Conservation (phyloP, 116 monocot species). For the Papilionanthe hybrid region DNA sequence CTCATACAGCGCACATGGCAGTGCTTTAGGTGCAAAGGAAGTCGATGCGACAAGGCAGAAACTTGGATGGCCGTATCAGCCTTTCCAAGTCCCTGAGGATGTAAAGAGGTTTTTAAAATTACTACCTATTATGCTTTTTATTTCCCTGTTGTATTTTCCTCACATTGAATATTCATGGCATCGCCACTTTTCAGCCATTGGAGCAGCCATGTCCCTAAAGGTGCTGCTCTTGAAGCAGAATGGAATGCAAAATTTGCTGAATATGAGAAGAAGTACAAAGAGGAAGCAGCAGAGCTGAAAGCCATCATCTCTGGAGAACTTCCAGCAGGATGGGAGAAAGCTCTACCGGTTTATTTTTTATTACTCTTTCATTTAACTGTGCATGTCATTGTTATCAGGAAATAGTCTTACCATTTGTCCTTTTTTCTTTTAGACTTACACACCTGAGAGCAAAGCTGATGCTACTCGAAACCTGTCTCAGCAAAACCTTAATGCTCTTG, state of each 20-base stretch:
- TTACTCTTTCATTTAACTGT: background rate
- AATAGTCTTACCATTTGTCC: background rate
- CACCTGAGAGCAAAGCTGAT: conserved; percentile 81
- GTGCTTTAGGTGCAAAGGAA: conserved; percentile 62
- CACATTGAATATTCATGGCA: background rate
- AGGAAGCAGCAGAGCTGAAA: conserved; percentile 75
- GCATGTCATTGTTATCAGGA: background rate
- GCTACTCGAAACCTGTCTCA: conserved; percentile 96
- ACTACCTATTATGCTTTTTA: background rate
- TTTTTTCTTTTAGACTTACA: conserved; percentile 61
- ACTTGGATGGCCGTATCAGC: conserved; percentile 62
- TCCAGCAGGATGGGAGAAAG: conserved; percentile 82
- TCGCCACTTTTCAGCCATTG: conserved; percentile 55
- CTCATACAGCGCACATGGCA: conserved; percentile 51
- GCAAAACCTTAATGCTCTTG: conserved; percentile 81
- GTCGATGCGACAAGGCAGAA: conserved; percentile 61
- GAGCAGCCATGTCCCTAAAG: conserved; percentile 79
- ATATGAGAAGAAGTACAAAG: conserved; percentile 86
- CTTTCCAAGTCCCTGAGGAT: conserved; percentile 63
- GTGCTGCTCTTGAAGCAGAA: conserved; percentile 70
- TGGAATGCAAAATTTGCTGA: conserved; percentile 88
- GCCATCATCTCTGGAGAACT: conserved; percentile 68
- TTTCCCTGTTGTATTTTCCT: background rate
- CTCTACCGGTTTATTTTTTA: conserved; percentile 57
- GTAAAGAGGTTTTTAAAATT: conserved; percentile 40